phyloP scores from a whole-genome alignment of 2,329 filamentous ascomycete genomes.

The Penicillium aurantiogriseum region DNA sequence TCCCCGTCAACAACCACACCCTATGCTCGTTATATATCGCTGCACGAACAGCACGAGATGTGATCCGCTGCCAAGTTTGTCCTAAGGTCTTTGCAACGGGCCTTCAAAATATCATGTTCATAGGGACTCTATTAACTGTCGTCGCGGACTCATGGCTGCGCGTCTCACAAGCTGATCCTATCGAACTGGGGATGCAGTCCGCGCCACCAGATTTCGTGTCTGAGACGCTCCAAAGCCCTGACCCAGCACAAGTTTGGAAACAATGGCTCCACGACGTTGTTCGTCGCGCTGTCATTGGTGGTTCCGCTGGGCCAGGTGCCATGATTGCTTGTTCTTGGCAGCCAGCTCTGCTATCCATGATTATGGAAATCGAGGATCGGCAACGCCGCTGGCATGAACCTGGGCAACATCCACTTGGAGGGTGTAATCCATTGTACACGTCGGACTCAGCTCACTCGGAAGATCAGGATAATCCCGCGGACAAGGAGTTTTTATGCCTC shows the following conservation, averaged over 20 bases:
- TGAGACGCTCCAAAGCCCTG: conserved; percentile 26
- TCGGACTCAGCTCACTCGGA: background rate
- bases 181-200: conserved; percentile 37
- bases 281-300: conserved; percentile 38
- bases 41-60: conserved; percentile 41
- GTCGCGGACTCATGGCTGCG: conserved; percentile 46
- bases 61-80: conserved; percentile 45
- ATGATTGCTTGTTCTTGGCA: conserved; percentile 29
- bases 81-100: conserved; percentile 43
- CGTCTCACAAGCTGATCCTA: conserved; percentile 37
- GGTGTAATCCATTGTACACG: conserved; percentile 9
- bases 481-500: conserved; percentile 36
- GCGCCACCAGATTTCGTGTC: conserved; percentile 34
- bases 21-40: conserved; percentile 45
- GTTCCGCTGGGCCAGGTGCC: conserved; percentile 24
- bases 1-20: conserved; percentile 45
- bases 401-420: conserved; percentile 21
- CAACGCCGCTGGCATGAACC: conserved; percentile 44
- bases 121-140: conserved; percentile 46
- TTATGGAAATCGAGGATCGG: conserved; percentile 43
- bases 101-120: conserved; percentile 48
- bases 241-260: conserved; percentile 35
- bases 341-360: conserved; percentile 39
- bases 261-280: conserved; percentile 41
- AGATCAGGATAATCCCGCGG: conserved; percentile 14